These are phyloP conservation scores for Ophiostoma australiae DNA, from an alignment of 2,329 filamentous ascomycete genomes.

Conservation along the genomic window DNA sequence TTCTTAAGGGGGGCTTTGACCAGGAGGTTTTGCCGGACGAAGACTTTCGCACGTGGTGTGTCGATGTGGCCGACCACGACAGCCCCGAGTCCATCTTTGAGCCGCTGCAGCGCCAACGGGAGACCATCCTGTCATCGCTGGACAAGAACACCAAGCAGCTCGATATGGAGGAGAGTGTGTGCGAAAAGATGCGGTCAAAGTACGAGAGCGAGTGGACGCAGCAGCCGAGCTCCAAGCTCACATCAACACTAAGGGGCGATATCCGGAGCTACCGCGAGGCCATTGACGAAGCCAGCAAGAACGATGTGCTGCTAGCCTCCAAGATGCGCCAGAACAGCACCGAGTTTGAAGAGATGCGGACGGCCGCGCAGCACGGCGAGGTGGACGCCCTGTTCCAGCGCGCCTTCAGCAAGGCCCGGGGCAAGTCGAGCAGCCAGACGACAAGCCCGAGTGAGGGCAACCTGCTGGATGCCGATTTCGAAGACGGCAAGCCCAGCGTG, in stretches of 20 bases:
- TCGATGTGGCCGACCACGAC: conserved; percentile 82
- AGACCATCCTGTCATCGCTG: conserved; percentile 64
- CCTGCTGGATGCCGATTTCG: conserved; percentile 87
- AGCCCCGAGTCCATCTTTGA: conserved; percentile 76
- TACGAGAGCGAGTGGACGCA: conserved; percentile 96
- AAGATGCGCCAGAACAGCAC: conserved; percentile 81
- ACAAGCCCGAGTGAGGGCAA: conserved; percentile 67
- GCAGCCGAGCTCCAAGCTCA: conserved; percentile 86
- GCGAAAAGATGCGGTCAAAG: conserved; percentile 98
- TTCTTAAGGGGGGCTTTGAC: conserved; percentile 87
- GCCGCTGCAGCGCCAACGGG: conserved; percentile 69
- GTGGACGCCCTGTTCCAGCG: conserved; percentile 84
- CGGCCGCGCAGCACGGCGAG: conserved; percentile 79
- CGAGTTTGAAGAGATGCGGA: conserved; percentile 93
- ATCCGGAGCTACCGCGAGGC: conserved; percentile 84
- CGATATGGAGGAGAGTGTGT: conserved; percentile 95
- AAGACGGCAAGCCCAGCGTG: conserved; percentile 72
- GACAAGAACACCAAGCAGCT: conserved; percentile 81
- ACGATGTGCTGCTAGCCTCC: conserved; percentile 74
- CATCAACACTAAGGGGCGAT: conserved; percentile 79
- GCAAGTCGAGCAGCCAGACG: conserved; percentile 56
- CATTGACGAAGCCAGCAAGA: conserved; percentile 80
- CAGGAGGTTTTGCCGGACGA: conserved; percentile 83
- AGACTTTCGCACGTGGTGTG: conserved; percentile 90
- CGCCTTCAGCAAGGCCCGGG: conserved; percentile 73